Conservation (phyloP, 805 yeast species). For the Kodamaea kakaduensis region DNA sequence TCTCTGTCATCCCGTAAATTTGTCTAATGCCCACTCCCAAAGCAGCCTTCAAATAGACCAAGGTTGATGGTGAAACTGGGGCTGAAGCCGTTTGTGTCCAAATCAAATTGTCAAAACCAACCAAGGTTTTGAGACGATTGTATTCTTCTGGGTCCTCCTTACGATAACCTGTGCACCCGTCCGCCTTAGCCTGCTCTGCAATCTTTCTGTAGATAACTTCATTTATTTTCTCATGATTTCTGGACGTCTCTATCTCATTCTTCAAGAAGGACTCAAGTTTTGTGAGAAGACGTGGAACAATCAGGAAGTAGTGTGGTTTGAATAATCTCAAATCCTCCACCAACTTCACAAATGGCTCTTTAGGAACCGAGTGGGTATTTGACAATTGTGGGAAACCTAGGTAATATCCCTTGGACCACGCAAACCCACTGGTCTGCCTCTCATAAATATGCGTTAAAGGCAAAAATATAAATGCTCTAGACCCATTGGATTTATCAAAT, state of each 20-base stretch:
- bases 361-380: constrained; percentile 3
- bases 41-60: constrained; percentile 23
- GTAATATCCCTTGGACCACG: constrained; percentile 44
- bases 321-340: constrained; percentile 27
- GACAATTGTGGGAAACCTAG: constrained; percentile 46
- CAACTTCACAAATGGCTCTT: constrained; percentile 20
- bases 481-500: constrained; percentile 5
- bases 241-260: constrained; percentile 4
- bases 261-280: constrained; percentile 25
- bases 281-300: constrained; percentile 39
- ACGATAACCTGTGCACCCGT: constrained; percentile 11
- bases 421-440: constrained; percentile 43
- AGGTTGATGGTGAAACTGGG: constrained; percentile 22
- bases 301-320: constrained; percentile 27
- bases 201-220: constrained; percentile 11
- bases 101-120: constrained; percentile 17
- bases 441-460: constrained; percentile 62
- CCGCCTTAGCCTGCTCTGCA: constrained; percentile 7
- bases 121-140: constrained; percentile 8
- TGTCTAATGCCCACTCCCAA: constrained; percentile 45
- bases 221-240: constrained; percentile 7
- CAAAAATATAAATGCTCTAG: constrained; percentile 30
- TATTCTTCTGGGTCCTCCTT: constrained; percentile 16
- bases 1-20: constrained; percentile 47
- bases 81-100: constrained; percentile 32